Evolutionary conservation across 176 grass and related monocot genomes (phyloP).

Genomic region (Zea mays): Zm-B73-REFERENCE-NAM-5.0 NC_050100.1:78774501-78775000

Average conservation of each 20-base stretch:
- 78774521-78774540: conserved; percentile 7
- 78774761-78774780: background rate
- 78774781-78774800: conserved; percentile 1
- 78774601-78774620: background rate
- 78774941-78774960: conserved; percentile 91
- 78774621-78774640: conserved; percentile 3
- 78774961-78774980: conserved; percentile 37
- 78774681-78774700: background rate
- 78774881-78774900: conserved; percentile 80
- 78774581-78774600: no score
- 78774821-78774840: background rate
- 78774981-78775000: conserved; percentile 3
- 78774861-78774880: conserved; percentile 77
- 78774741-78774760: background rate
- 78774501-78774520: background rate
- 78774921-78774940: conserved; percentile 97
- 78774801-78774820: background rate
- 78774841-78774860: conserved; percentile 9
- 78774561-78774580: background rate
- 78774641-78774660: conserved; percentile 8
- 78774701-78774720: background rate
- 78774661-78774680: background rate
- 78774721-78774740: background rate
- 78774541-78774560: background rate
- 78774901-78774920: conserved; percentile 75